Evolutionary conservation across 1,284 basidiomycete species (phyloP), one percentile per base, ranked within the genome.

Genomic region (Ceratobasidium theobromae): DNA sequence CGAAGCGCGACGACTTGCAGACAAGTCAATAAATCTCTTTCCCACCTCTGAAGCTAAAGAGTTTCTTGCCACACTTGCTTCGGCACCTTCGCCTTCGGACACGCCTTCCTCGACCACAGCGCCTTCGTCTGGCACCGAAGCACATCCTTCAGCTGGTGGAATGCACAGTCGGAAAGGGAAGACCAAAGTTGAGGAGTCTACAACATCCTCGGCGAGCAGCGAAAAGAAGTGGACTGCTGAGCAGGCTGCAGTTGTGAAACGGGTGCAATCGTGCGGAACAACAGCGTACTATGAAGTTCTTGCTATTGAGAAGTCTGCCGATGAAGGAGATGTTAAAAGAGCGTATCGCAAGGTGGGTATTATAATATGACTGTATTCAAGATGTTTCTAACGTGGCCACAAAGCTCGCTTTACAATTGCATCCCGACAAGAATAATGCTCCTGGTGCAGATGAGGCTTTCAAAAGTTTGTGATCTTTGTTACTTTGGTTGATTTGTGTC

Each of bases 401-500:
- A 14, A 71, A 96, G 93, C 83, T 98, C 66, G 96, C 96, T 40
- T 79, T 99, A 67, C 90, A 91, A 53, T 77, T 98, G 70, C 96
- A 98, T 79, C 96, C 96, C 0, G 96, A 99, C 77, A 98, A 98
- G 80, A 98, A 98, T 74, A 91, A 93, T 16, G 97, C 97, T 18
- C 96, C 97, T 12, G 94, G 95, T 18, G 96, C 97, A 14, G 97
- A 99, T 71, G 97, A 99, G 76, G 97, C 97, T 1, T 99, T 99
- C 81, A 99, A 99, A 81, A 82, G 93, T 97, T 73, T 67, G 89
- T 83, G n/a, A 8, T 4, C 3, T 12, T 12, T 43, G n/a, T 32
- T 27, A 25, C 33, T 43, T 58, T 12, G 3, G 32, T n/a, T 21
- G 68, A 25, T 66, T 49, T 72, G 25, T 18, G 3, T 33, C 33